A percentile compares a stretch with the other conserved stretches of the same genome.
Conservation (phyloP, 1,139 yeast genomes). For the Wickerhamomyces sp. region DNA sequence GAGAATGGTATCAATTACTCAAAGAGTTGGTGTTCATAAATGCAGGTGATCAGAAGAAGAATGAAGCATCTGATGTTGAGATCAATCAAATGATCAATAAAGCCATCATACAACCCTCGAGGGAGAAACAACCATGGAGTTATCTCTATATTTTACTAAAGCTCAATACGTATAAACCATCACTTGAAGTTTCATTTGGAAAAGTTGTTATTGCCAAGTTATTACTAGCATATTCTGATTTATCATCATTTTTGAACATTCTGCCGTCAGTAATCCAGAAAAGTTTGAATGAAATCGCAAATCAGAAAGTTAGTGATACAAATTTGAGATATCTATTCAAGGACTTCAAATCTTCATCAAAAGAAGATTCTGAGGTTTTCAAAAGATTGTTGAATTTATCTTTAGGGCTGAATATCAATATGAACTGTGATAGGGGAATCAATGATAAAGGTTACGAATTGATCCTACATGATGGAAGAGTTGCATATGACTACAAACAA, state of each 20-base stretch:
- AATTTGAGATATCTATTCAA: conserved; percentile 20
- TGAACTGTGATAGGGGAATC: conserved; percentile 20
- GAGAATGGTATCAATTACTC: conserved; percentile 20
- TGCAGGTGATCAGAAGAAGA: conserved; percentile 13
- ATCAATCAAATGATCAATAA: conserved; percentile 10
- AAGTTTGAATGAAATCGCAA: conserved; percentile 16
- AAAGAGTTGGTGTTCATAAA: conserved; percentile 21
- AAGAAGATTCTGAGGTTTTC: conserved; percentile 15
- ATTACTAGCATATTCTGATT: conserved; percentile 16
- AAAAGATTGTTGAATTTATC: conserved; percentile 20
- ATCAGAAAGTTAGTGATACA: conserved; percentile 18
- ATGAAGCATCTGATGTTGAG: conserved; percentile 12
- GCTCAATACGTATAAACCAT: conserved; percentile 16
- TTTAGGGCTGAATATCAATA: conserved; percentile 15
- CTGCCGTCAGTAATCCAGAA: conserved; percentile 11
- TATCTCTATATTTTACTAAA: conserved; percentile 12
- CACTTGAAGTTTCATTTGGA: conserved; percentile 23
- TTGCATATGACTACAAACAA: conserved; percentile 20
- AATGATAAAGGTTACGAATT: conserved; percentile 18
- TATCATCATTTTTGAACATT: conserved; percentile 10
- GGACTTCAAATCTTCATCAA: conserved; percentile 14
- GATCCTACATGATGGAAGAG: conserved; percentile 19
- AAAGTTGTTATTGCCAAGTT: conserved; percentile 19
- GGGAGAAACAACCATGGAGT: conserved; percentile 3
- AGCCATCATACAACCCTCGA: conserved; percentile 5